These are phyloP conservation scores for Phytopythium boreale DNA, from an alignment of 352 stramenopile species.

Conservation along the genomic window DNA sequence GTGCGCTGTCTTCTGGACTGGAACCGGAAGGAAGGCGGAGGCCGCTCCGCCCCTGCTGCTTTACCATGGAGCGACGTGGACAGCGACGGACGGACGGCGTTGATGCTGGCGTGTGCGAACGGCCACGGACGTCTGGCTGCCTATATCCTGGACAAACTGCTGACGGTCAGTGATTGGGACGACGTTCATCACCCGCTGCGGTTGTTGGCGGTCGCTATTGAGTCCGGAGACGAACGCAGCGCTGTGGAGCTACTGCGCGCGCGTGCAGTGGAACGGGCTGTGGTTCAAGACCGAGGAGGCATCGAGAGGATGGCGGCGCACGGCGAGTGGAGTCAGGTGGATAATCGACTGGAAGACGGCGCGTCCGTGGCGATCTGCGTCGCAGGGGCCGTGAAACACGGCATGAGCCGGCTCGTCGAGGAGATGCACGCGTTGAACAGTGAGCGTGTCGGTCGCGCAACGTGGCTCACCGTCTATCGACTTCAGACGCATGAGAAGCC, in stretches of 20 bases:
- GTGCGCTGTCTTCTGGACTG: slow-evolving; percentile 19
- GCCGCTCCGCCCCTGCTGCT: not conserved
- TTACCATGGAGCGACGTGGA: slow-evolving; percentile 21
- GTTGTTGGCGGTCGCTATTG: slow-evolving; percentile 2
- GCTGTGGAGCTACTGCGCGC: not conserved
- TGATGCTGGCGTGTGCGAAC: slow-evolving; percentile 18
- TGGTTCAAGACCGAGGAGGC: not conserved
- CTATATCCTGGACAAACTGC: slow-evolving; percentile 16
- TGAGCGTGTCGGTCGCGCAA: not conserved
- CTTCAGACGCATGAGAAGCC: not conserved
- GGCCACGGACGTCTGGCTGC: slow-evolving; percentile 20
- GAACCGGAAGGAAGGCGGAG: not conserved
- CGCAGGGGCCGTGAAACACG: not conserved
- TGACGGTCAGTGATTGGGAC: not conserved
- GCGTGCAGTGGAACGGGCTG: not conserved
- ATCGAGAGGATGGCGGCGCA: not conserved
- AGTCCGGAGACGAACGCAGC: not conserved
- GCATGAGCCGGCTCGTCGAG: not conserved
- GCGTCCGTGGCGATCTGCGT: not conserved
- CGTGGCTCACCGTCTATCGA: not conserved
- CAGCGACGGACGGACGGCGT: slow-evolving; percentile 15
- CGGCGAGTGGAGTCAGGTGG: slow-evolving; percentile 2
- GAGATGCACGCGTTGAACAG: slow-evolving; percentile 1
- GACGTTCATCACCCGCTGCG: slow-evolving; percentile 1
- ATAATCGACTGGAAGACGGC: not conserved